Evolutionary conservation across 495 filamentous ascomycete species (phyloP).

Genomic region (Neurospora sp.): DNA sequence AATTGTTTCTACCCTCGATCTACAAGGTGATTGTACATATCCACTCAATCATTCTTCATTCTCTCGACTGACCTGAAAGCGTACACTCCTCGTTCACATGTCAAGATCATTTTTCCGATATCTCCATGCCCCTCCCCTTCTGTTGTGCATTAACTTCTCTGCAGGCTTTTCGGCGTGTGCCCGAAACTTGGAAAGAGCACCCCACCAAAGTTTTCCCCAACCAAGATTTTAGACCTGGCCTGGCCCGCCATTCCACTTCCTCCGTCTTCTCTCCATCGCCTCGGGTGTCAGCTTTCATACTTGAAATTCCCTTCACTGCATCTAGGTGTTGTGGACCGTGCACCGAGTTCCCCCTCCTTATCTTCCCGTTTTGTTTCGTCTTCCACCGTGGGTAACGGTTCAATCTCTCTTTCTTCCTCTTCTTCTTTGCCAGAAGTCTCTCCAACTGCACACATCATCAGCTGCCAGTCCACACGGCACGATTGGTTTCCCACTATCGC

Average conservation of each 20-base stretch:
- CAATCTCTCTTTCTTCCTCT: neutral
- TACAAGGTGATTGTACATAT: neutral
- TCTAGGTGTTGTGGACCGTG: neutral
- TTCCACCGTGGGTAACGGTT: neutral
- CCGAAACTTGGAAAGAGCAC: neutral
- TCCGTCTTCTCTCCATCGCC: neutral
- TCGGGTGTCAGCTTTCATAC: fast-evolving
- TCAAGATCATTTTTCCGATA: neutral
- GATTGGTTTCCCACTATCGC: neutral
- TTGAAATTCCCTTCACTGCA: neutral
- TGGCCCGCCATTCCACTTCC: neutral
- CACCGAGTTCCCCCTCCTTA: neutral
- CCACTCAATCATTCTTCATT: neutral
- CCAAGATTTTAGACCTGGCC: neutral
- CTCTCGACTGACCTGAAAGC: too few species aligned
- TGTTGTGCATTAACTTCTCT: neutral
- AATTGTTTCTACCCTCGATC: neutral
- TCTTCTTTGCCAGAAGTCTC: neutral
- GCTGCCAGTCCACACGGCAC: neutral
- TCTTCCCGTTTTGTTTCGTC: neutral
- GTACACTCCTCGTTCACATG: neutral
- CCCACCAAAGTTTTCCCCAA: neutral
- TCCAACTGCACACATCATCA: neutral
- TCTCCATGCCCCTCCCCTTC: neutral
- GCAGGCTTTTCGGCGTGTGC: neutral